Conservation (phyloP, 129 eudicot genomes). For the Daucus carota region DH1_v3.0 NC_030381.2:8982001-8982500, state of each 20-base stretch:
- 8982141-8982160: constrained; percentile 93
- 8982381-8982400: background rate
- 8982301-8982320: background rate
- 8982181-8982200: background rate
- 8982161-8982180: constrained; percentile 17
- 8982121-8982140: constrained; percentile 82
- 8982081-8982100: constrained; percentile 99
- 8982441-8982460: background rate
- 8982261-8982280: background rate
- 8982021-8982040: background rate
- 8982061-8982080: constrained; percentile 43
- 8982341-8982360: background rate
- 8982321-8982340: background rate
- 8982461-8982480: background rate
- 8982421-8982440: background rate
- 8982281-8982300: background rate
- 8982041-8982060: background rate
- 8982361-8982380: background rate
- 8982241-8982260: background rate
- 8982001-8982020: background rate
- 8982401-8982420: background rate
- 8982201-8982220: background rate
- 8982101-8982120: constrained; percentile 98
- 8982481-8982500: background rate
- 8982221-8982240: background rate